phyloP scores from a whole-genome alignment of 306 rosid species.

The Cicer chorassanicum region DNA sequence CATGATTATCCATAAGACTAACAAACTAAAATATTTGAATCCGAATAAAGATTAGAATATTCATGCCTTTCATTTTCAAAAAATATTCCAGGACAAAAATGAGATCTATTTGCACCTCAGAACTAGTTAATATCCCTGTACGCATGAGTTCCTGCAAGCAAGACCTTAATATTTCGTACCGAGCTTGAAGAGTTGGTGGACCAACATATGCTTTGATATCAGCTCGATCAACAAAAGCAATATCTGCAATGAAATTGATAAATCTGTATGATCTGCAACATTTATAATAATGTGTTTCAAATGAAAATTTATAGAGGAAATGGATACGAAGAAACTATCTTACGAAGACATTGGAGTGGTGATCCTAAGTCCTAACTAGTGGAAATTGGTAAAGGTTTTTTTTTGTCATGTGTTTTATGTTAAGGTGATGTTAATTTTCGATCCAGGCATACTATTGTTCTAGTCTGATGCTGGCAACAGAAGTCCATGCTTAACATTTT shows the following conservation, averaged over 20 bases:
- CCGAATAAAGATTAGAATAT: constrained; percentile 6
- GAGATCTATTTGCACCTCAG: constrained; percentile 57
- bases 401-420: constrained; percentile 19
- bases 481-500: constrained; percentile 7
- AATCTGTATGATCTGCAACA: constrained; percentile 36
- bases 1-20: constrained; percentile 44
- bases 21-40: constrained; percentile 34
- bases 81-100: constrained; percentile 23
- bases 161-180: constrained; percentile 88
- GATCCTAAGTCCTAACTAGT: background rate
- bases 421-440: constrained; percentile 2
- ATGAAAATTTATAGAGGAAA: constrained; percentile 33
- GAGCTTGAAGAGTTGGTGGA: constrained; percentile 96
- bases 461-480: constrained; percentile 27
- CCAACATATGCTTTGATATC: constrained; percentile 98
- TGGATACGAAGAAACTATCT: constrained; percentile 29
- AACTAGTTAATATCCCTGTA: constrained; percentile 64
- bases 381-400: background rate
- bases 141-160: constrained; percentile 83
- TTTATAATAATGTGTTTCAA: constrained; percentile 40
- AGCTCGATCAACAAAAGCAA: constrained; percentile 98
- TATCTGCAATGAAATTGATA: constrained; percentile 62
- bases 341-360: constrained; percentile 24
- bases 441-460: background rate
- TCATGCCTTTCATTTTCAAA: background rate